phyloP scores from a whole-genome alignment of 495 filamentous ascomycete genomes.

The Paragyromitra xinjiangensis region DNA sequence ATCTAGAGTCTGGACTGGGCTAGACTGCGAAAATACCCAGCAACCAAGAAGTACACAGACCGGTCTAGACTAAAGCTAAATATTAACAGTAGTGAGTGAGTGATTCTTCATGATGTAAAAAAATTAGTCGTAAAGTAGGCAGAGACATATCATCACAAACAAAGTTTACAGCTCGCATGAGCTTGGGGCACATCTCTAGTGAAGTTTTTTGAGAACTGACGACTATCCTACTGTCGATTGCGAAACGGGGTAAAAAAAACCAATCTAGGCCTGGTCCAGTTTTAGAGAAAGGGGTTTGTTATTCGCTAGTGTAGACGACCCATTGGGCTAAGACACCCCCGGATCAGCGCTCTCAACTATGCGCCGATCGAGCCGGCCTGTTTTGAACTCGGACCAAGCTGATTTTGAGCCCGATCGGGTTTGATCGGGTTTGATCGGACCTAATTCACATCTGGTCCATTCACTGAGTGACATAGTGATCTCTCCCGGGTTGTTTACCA shows the following conservation, averaged over 20 bases:
- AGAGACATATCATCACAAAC: neutral
- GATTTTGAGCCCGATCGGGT: neutral
- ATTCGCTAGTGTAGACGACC: neutral
- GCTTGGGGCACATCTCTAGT: neutral
- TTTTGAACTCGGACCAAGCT: neutral
- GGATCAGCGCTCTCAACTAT: neutral
- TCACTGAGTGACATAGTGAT: neutral
- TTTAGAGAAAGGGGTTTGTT: neutral
- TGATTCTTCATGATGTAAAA: slow-evolving; percentile 31
- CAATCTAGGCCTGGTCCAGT: neutral
- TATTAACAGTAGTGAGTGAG: slow-evolving; percentile 1
- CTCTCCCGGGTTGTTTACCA: neutral
- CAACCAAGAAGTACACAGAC: neutral
- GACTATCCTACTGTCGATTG: neutral
- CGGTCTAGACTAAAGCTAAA: slow-evolving; percentile 5
- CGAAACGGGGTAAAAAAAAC: neutral
- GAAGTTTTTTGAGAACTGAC: neutral
- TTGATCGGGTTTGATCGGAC: neutral
- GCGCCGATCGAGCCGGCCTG: neutral
- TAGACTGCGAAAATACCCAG: slow-evolving; percentile 3
- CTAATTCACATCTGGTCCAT: no score
- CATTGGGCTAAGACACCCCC: neutral
- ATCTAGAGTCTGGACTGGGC: neutral
- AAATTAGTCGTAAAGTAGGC: neutral
- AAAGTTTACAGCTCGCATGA: neutral